Evolutionary conservation across 2,329 filamentous ascomycete genomes (phyloP).

Genomic region (Hortaea werneckii): DNA sequence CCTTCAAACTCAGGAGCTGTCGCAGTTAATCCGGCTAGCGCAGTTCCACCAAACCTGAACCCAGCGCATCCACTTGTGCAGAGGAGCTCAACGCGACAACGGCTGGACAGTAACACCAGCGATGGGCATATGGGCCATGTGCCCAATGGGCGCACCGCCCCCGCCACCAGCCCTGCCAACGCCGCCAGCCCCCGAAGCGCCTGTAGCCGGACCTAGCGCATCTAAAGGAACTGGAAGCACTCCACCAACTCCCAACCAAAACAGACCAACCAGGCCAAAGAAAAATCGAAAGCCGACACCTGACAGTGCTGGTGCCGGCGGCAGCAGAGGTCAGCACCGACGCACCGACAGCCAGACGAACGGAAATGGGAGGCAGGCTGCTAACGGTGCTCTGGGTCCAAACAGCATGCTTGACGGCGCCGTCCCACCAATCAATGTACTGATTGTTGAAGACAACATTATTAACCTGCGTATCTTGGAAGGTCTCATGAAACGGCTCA

Average conservation of each 20-base stretch:
- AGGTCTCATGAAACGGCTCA: constrained; percentile 89
- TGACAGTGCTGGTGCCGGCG: constrained; percentile 7
- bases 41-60: constrained; percentile 24
- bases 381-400: neutral
- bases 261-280: constrained; percentile 11
- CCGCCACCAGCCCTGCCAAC: constrained; percentile 27
- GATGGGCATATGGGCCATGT: constrained; percentile 26
- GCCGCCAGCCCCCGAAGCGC: constrained; percentile 34
- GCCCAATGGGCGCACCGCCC: constrained; percentile 1
- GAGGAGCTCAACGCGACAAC: constrained; percentile 19
- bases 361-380: neutral
- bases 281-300: constrained; percentile 18
- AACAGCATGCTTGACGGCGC: constrained; percentile 57
- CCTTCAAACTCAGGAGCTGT: constrained; percentile 15
- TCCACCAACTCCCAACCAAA: constrained; percentile 22
- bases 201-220: constrained; percentile 2
- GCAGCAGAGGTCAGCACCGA: neutral
- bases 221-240: constrained; percentile 15
- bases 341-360: neutral
- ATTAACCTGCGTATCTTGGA: constrained; percentile 92
- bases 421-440: constrained; percentile 89
- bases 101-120: constrained; percentile 32
- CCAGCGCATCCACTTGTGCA: constrained; percentile 9
- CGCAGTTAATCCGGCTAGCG: constrained; percentile 23
- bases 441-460: constrained; percentile 97